Base-by-base conservation (phyloP, 768 basidiomycete species). In the Leccinum aurantiacum region DNA sequence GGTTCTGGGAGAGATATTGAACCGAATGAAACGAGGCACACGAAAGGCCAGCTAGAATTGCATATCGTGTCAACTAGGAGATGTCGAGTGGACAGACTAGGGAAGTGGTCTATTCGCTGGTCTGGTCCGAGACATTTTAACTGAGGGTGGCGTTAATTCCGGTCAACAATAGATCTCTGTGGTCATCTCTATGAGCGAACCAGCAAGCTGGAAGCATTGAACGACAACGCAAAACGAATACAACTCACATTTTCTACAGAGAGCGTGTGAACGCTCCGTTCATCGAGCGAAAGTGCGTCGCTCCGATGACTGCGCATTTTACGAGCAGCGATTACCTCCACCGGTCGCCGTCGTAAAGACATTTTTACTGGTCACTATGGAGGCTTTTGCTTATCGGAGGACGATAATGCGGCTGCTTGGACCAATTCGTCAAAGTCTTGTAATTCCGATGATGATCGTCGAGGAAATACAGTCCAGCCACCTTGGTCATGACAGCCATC, bases 21-120 rank as follows among this genome's bases (percentile, higher is more conserved):
- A 91, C 90, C 48, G 85, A 86, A 57, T 92, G 81, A 75, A 91
- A 90, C 3, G 83, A 85, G 3, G 84, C 87, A 10, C 80, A 76
- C 88, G 87, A 90, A 37, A 91, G 77, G 33, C 87, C 88, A n/a
- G 82, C 84, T 29, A 90, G 67, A 59, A 91, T 90, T 0, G 84
- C 82, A 68, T 83, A 80, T 8, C 87, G 78, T 22, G 81, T 87
- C 3, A 80, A 78, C 24, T 69, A 72, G 15, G 86, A 78, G 41
- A 91, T 83, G 37, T 89, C 87, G 17, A 82, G 67, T 4, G 89
- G 88, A 0, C 86, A 87, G 10, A 71, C 56, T 41, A 29, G 41
- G 41, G n/a, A 44, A n/a, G n/a, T 46, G n/a, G 44, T 11, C 19
- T 46, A 6, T 46, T 46, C 19, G 11, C n/a, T 9, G 44, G 10